Evolutionary conservation across 2,329 filamentous ascomycete species (phyloP).

Genomic region (Juglanconis sp.): DNA sequence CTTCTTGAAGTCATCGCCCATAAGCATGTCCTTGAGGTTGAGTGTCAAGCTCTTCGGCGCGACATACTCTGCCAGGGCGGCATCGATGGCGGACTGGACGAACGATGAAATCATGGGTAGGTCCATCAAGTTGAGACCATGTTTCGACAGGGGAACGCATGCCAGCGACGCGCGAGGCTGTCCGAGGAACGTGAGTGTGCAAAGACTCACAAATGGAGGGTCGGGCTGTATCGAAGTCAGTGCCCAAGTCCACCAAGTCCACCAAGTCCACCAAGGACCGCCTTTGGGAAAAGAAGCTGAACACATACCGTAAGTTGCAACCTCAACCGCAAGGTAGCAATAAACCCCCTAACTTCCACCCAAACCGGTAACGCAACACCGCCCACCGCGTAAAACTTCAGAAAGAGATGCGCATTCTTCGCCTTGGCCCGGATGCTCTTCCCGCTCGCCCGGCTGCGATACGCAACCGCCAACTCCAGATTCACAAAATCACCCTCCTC

Average conservation of each 20-base stretch:
- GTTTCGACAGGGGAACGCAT: constrained; percentile 67
- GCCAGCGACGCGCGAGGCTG: constrained; percentile 70
- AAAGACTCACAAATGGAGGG: constrained; percentile 73
- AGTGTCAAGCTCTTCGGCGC: constrained; percentile 72
- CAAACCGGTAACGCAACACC: constrained; percentile 60
- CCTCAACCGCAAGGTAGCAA: constrained; percentile 67
- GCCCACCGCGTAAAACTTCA: constrained; percentile 66
- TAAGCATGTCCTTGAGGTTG: constrained; percentile 73
- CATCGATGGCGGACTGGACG: constrained; percentile 70
- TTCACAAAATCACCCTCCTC: constrained; percentile 79
- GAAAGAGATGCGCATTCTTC: constrained; percentile 69
- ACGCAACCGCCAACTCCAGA: constrained; percentile 71
- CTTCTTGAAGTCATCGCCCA: constrained; percentile 77
- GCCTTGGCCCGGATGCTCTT: constrained; percentile 60
- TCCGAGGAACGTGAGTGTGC: constrained; percentile 70
- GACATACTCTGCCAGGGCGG: constrained; percentile 71
- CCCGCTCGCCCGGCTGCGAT: constrained; percentile 60
- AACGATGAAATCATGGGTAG: constrained; percentile 72
- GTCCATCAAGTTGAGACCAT: constrained; percentile 71
- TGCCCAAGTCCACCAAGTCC: background rate
- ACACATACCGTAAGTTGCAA: constrained; percentile 57
- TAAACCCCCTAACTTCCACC: constrained; percentile 70
- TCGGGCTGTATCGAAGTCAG: constrained; percentile 47
- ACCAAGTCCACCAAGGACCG: background rate
- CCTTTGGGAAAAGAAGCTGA: background rate